Evolutionary conservation across 164 flowering plant species (phyloP), one percentile per base, ranked within the genome.

Genomic region (Kalanchoe fedtschenkoi): DNA sequence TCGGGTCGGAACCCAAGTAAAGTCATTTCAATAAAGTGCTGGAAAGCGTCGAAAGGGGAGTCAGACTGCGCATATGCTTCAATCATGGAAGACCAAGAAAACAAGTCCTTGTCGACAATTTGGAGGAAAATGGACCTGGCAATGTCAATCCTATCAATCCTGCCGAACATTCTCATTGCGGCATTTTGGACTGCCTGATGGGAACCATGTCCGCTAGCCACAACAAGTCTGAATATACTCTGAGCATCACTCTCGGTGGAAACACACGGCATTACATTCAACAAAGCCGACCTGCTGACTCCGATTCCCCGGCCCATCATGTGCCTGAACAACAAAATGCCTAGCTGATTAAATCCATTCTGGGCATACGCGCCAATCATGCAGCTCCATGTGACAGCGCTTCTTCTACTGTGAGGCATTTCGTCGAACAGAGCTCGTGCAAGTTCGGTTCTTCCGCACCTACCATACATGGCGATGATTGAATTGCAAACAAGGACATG

Each of bases 371-470:
- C 76, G 11, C 70, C 75, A 7, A 77, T 71, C 66, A 77, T 73
- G 1, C 76, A 60, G 29, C 71, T 79, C 78, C 78, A 75, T 1
- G 77, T 70, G 1, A 80, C 74, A 21, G 56, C 35, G 65, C 68
- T 71, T 22, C 68, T 67, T n/a, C 2, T 24, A 4, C 14, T 37
- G 5, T 63, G 61, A 30, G 60, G 68, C 75, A 76, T 76, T 61
- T 34, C 54, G 28, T 73, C 77, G 33, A 79, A 77, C 71, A 79
- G 32, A 10, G 30, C 41, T 2, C 68, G 65, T 4, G 78, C 61
- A 38, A 24, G 6, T 0, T 69, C 66, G 33, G 65, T 14, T 4
- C 29, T 60, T 43, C 61, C 64, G 8, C 75, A 79, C 42, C 66
- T 73, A 3, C 65, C 78, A 60, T 79, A 79, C 77, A 77, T 66